phyloP scores from a whole-genome alignment of 305 asterid species.

The Fraxinus greggii region DNA sequence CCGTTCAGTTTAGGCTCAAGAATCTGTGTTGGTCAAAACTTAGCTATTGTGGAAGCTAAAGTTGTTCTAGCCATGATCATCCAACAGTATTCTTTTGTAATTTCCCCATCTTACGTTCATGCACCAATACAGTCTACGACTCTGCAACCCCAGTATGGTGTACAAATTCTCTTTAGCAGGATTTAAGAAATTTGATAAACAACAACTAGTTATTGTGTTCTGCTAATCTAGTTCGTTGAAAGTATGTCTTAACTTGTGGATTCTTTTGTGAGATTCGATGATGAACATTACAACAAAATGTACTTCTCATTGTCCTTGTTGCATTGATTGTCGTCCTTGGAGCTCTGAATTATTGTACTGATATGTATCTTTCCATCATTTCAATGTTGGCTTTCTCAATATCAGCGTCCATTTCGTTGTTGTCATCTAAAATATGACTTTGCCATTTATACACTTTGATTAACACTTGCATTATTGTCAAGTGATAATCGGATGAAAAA shows the following conservation, averaged over 20 bases:
- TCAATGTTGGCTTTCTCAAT: not conserved
- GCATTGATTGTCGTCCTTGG: not conserved
- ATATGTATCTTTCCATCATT: not conserved
- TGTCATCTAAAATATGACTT: too few relatives aligned
- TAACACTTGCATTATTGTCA: too few relatives aligned
- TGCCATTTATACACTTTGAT: too few relatives aligned
- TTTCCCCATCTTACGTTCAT: conserved; percentile 74
- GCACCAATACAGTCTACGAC: conserved; percentile 64
- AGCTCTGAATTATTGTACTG: not conserved
- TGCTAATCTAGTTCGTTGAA: not conserved
- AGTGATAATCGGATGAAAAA: too few relatives aligned
- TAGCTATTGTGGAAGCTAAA: conserved; percentile 45
- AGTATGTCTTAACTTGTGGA: not conserved
- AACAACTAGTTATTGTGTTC: not conserved
- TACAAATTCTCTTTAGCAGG: conserved; percentile 58
- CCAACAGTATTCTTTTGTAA: conserved; percentile 43
- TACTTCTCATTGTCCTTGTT: not conserved
- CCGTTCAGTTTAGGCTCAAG: conserved; percentile 72
- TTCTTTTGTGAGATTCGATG: not conserved
- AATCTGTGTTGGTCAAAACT: conserved; percentile 48
- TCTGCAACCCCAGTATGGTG: conserved; percentile 76
- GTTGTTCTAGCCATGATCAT: conserved; percentile 51
- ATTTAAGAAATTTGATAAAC: conserved; percentile 1
- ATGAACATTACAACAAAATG: not conserved
- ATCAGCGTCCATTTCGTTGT: too few relatives aligned